phyloP scores from a whole-genome alignment of 352 stramenopile genomes.

The Thalassiosira allenii region DNA sequence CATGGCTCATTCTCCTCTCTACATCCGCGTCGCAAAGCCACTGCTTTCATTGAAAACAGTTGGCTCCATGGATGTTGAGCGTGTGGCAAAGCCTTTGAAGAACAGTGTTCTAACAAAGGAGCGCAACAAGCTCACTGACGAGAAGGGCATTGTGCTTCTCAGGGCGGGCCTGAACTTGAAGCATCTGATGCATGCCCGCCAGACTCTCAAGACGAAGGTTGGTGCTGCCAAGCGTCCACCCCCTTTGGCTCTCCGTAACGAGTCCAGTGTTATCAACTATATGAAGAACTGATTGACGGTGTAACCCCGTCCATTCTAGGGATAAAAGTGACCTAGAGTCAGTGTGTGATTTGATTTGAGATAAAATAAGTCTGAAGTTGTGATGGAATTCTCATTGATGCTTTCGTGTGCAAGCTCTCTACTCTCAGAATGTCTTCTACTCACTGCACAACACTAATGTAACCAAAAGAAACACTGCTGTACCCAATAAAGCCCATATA shows the following conservation, averaged over 20 bases:
- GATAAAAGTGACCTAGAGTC: neutral
- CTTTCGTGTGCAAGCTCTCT: too few relatives aligned
- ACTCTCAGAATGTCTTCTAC: too few relatives aligned
- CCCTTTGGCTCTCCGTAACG: too few relatives aligned
- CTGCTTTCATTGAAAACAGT: conserved; percentile 3
- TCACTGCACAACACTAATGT: too few relatives aligned
- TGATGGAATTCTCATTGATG: too few relatives aligned
- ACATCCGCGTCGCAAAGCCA: neutral
- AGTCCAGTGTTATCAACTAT: too few relatives aligned
- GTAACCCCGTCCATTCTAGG: neutral
- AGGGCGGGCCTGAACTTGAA: neutral
- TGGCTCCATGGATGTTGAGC: conserved; percentile 32
- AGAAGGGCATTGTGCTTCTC: conserved; percentile 11
- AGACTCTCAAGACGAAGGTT: neutral
- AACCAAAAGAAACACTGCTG: too few relatives aligned
- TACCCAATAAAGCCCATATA: too few relatives aligned
- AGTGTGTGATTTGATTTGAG: conserved; percentile 8
- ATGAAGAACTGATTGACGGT: neutral
- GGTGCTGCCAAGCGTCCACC: too few relatives aligned
- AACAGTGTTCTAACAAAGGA: conserved; percentile 11
- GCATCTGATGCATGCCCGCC: conserved; percentile 4
- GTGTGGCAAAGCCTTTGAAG: conserved; percentile 11
- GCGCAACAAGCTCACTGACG: neutral
- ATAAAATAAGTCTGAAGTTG: too few relatives aligned
- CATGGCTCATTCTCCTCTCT: neutral